Evolutionary conservation across 2,329 filamentous ascomycete genomes (phyloP).

Genomic region (Fusarium illudens): DNA sequence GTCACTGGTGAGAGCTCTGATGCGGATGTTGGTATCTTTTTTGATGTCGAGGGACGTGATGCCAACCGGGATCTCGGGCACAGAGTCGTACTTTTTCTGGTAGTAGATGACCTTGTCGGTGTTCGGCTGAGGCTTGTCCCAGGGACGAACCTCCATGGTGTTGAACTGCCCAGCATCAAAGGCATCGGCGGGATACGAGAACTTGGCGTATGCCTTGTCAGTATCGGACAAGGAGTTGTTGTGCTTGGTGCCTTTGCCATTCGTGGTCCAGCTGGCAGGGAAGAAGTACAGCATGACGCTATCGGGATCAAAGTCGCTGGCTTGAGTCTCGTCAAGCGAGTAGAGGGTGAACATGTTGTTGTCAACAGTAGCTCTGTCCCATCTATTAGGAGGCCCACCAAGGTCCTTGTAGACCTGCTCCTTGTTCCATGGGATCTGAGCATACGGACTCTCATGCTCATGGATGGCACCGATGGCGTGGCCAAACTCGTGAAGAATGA

Average conservation of each 20-base stretch:
- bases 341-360: slow-evolving; percentile 15
- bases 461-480: not conserved
- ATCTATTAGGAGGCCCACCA: not conserved
- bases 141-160: slow-evolving; percentile 20
- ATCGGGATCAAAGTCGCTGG: slow-evolving; percentile 23
- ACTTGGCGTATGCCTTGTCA: slow-evolving; percentile 32
- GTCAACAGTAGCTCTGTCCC: slow-evolving; percentile 11
- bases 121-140: slow-evolving; percentile 1
- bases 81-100: not conserved
- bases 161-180: slow-evolving; percentile 18
- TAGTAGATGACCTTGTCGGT: slow-evolving; percentile 4
- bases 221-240: slow-evolving; percentile 28
- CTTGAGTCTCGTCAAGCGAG: not conserved
- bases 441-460: not conserved
- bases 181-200: slow-evolving; percentile 20
- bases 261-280: slow-evolving; percentile 19
- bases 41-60: slow-evolving; percentile 10
- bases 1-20: slow-evolving; percentile 7
- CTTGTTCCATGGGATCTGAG: slow-evolving; percentile 15
- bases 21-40: slow-evolving; percentile 16
- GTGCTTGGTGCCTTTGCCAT: slow-evolving; percentile 9
- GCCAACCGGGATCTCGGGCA: not conserved
- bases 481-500: slow-evolving; percentile 6
- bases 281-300: slow-evolving; percentile 40
- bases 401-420: slow-evolving; percentile 1